These are phyloP conservation scores for Syncephalastrum contaminatum DNA, from an alignment of 371 early-diverging fungal species.

Conservation along the genomic window DNA sequence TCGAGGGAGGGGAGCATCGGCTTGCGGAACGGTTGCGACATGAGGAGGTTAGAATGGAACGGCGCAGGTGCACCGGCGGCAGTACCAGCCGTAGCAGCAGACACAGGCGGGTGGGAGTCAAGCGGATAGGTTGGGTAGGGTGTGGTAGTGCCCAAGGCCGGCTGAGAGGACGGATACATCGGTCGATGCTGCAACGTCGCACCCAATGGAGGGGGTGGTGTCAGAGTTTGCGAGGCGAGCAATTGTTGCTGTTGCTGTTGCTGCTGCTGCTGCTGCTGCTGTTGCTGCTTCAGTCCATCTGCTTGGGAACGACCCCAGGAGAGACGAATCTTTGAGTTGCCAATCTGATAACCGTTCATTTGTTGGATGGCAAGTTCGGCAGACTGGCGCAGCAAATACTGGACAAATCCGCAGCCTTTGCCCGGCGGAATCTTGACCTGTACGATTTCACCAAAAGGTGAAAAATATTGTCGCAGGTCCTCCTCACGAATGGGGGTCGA, in stretches of 20 bases:
- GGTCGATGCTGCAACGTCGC: constrained; percentile 4
- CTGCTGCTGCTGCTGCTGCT: constrained; percentile 16
- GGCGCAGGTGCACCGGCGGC: no score
- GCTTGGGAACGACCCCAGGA: constrained; percentile 89
- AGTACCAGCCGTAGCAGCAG: no score
- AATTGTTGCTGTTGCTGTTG: no score
- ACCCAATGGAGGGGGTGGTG: no score
- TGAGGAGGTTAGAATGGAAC: no score
- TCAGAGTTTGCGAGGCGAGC: no score
- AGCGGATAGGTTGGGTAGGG: no score
- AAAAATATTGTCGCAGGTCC: constrained; percentile 76
- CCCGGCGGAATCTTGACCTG: constrained; percentile 92
- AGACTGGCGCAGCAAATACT: constrained; percentile 74
- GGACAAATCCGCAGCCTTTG: constrained; percentile 94
- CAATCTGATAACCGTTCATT: constrained; percentile 85
- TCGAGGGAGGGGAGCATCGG: neutral
- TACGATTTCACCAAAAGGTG: constrained; percentile 84
- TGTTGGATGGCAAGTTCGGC: constrained; percentile 88
- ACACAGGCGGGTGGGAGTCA: no score
- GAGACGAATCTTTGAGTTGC: constrained; percentile 79
- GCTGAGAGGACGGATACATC: constrained; percentile 1
- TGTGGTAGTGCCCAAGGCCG: no score
- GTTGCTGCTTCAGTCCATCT: constrained; percentile 25
- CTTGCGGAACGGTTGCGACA: no score
- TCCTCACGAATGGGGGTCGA: constrained; percentile 78